A percentile compares a stretch with the other conserved stretches of the same genome.
phyloP scores from a whole-genome alignment of 352 stramenopile genomes.

The Phytophthora pinifolia region DNA sequence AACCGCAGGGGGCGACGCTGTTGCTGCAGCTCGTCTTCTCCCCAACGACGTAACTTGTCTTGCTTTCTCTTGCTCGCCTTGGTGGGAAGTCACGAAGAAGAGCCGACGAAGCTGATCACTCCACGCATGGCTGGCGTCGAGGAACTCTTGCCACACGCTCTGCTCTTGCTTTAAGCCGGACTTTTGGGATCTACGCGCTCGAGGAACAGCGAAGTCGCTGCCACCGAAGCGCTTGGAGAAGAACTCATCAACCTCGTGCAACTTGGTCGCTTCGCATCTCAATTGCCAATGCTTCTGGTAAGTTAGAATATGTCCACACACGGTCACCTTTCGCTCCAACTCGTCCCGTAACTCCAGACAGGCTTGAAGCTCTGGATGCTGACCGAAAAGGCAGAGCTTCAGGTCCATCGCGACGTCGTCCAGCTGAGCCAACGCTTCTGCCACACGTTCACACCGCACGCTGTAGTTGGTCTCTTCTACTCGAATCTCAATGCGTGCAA shows the following conservation, averaged over 20 bases:
- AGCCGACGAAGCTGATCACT: constrained; percentile 43
- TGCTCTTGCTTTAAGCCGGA: constrained; percentile 21
- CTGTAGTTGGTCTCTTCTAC: constrained; percentile 46
- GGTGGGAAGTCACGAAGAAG: constrained; percentile 35
- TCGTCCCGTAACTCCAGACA: constrained; percentile 33
- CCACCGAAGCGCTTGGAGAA: constrained; percentile 34
- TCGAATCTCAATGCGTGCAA: constrained; percentile 30
- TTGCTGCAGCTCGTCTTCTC: constrained; percentile 6
- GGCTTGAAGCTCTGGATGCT: constrained; percentile 43
- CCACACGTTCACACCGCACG: constrained; percentile 35
- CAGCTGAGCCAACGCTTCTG: constrained; percentile 30
- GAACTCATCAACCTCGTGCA: constrained; percentile 68
- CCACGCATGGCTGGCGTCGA: constrained; percentile 39
- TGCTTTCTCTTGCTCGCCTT: constrained; percentile 8
- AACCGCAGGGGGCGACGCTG: not conserved
- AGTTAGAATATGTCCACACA: constrained; percentile 39
- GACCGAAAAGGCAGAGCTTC: constrained; percentile 41
- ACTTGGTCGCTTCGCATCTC: constrained; percentile 45
- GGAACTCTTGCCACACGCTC: constrained; percentile 35
- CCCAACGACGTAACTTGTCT: constrained; percentile 1
- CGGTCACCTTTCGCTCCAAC: constrained; percentile 25
- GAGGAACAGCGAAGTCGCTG: constrained; percentile 18
- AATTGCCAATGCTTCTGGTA: constrained; percentile 54
- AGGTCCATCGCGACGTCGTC: constrained; percentile 36
- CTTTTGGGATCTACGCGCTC: constrained; percentile 10